Evolutionary conservation across 176 grass and related monocot species (phyloP).

Genomic region (Aechmea fasciata): DNA sequence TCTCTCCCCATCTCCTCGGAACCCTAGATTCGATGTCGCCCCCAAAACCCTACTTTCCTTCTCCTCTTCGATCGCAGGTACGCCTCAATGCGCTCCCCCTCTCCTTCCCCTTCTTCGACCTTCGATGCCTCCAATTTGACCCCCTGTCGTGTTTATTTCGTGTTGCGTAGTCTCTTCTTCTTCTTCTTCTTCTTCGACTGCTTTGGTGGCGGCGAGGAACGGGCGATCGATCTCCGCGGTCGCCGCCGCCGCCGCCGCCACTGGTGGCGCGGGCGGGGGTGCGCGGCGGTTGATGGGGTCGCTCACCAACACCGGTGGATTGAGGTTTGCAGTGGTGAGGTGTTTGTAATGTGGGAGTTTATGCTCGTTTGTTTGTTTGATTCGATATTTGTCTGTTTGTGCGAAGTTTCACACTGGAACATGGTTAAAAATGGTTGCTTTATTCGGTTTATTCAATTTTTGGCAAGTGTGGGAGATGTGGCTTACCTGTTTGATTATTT

Average conservation of each 20-base stretch:
- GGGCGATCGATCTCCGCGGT: slow-evolving; percentile 2
- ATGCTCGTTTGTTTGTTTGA: too few species aligned
- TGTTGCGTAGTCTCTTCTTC: not conserved
- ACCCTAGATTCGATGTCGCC: too few species aligned
- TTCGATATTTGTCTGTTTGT: not conserved
- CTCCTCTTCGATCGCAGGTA: too few species aligned
- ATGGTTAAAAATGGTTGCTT: too few species aligned
- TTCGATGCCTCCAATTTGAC: too few species aligned
- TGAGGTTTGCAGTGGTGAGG: slow-evolving; percentile 77
- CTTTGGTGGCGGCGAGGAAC: not conserved
- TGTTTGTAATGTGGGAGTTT: not conserved
- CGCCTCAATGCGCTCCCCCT: too few species aligned
- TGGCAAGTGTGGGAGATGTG: not conserved
- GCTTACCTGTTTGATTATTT: slow-evolving; percentile 12
- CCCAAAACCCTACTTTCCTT: too few species aligned
- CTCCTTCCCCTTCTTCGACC: too few species aligned
- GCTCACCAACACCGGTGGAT: slow-evolving; percentile 45
- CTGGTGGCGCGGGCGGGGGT: slow-evolving; percentile 7
- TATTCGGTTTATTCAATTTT: not conserved
- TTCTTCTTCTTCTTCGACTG: not conserved
- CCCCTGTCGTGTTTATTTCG: too few species aligned
- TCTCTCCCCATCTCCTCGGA: too few species aligned
- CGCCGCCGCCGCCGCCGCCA: slow-evolving; percentile 7
- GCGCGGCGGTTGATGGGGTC: slow-evolving; percentile 72
- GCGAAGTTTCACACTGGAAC: too few species aligned